Evolutionary conservation across 257 asterid genomes (phyloP).

Genomic region (Asclepias syriaca): DNA sequence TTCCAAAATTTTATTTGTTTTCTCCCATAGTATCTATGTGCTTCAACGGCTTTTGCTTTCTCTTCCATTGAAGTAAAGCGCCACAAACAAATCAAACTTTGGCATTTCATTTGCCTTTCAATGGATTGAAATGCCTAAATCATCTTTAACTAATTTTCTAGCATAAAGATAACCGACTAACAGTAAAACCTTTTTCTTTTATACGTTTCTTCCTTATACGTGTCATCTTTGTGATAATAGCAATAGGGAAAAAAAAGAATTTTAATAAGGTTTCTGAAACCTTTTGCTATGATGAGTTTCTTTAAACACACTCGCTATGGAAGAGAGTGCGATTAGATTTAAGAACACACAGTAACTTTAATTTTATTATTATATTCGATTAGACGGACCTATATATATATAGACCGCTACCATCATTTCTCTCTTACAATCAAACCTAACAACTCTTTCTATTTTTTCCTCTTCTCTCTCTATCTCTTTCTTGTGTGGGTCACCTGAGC

Average conservation of each 20-base stretch:
- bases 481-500: neutral
- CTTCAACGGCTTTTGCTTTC: neutral
- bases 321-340: conserved; percentile 9
- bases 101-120: neutral
- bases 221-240: too few species aligned
- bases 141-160: neutral
- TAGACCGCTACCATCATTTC: conserved; percentile 8
- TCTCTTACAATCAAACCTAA: conserved; percentile 18
- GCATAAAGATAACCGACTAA: neutral
- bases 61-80: neutral
- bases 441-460: neutral
- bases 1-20: neutral
- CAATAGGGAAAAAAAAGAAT: too few species aligned
- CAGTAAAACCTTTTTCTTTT: neutral
- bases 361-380: conserved; percentile 6
- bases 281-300: neutral
- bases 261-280: too few species aligned
- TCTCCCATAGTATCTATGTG: neutral
- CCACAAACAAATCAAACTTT: neutral
- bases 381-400: conserved; percentile 11
- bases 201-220: too few species aligned
- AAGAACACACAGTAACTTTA: neutral
- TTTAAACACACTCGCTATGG: neutral
- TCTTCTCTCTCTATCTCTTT: neutral
- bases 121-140: neutral